These are phyloP conservation scores for Populus hybrid DNA, from an alignment of 441 rosid genomes.

Conservation along the genomic window DNA sequence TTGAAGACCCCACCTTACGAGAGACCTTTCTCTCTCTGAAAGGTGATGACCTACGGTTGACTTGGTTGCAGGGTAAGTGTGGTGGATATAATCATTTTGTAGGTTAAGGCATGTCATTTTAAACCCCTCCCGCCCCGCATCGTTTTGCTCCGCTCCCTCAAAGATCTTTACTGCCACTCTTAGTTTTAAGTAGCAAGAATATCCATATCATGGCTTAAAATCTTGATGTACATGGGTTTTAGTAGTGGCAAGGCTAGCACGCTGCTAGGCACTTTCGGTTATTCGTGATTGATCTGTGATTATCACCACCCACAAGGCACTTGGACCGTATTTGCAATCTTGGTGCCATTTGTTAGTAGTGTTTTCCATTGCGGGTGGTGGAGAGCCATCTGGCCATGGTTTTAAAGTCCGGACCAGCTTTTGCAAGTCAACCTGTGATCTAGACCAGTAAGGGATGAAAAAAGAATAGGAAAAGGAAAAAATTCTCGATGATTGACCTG, in stretches of 20 bases:
- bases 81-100: slow-evolving; percentile 18
- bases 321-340: neutral
- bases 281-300: neutral
- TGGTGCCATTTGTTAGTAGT: neutral
- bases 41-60: slow-evolving; percentile 32
- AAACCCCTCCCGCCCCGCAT: neutral
- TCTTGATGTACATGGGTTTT: neutral
- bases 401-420: neutral
- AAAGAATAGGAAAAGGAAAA: neutral
- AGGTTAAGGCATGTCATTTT: slow-evolving; percentile 11
- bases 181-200: neutral
- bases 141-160: slow-evolving; percentile 10
- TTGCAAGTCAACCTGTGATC: too few relatives aligned
- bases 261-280: neutral
- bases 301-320: neutral
- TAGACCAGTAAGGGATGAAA: neutral
- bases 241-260: neutral
- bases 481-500: too few relatives aligned
- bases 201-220: neutral
- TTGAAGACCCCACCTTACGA: slow-evolving; percentile 52
- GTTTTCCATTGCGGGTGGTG: neutral
- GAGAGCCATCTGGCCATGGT: neutral
- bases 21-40: slow-evolving; percentile 61
- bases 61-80: slow-evolving; percentile 66
- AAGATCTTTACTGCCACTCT: neutral